Conservation (phyloP, 2,329 filamentous ascomycete genomes). For the Aspergillus puulaauensis region DNA sequence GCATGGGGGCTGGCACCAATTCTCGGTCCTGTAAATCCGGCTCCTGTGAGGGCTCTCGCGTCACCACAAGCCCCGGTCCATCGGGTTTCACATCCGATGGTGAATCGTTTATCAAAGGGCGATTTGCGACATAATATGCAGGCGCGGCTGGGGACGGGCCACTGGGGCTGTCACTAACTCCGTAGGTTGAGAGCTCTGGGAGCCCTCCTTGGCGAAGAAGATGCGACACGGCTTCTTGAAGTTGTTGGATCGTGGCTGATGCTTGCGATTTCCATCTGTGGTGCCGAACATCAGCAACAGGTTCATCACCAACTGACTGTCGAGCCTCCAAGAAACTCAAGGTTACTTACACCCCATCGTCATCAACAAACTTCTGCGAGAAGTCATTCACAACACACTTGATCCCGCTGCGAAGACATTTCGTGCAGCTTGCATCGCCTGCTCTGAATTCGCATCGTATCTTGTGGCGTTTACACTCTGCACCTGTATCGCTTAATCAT, state of each 20-base stretch:
- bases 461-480: conserved; percentile 55
- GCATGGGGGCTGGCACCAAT: conserved; percentile 53
- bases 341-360: conserved; percentile 50
- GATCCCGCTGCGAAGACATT: conserved; percentile 52
- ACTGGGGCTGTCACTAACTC: conserved; percentile 29
- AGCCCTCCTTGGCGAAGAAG: conserved; percentile 45
- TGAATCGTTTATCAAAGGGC: conserved; percentile 25
- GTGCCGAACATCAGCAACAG: conserved; percentile 8
- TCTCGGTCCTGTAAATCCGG: conserved; percentile 41
- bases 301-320: not conserved
- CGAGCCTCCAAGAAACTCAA: not conserved
- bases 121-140: conserved; percentile 28
- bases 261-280: conserved; percentile 48
- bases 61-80: conserved; percentile 37
- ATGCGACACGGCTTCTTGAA: conserved; percentile 47
- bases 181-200: conserved; percentile 41
- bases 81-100: conserved; percentile 28
- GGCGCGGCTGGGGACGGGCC: conserved; percentile 25
- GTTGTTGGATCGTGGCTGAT: conserved; percentile 40
- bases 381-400: conserved; percentile 57
- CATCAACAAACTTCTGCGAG: conserved; percentile 55
- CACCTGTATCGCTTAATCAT: conserved; percentile 28
- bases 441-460: conserved; percentile 55
- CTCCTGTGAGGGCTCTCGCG: conserved; percentile 47
- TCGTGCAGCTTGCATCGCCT: conserved; percentile 48